Evolutionary conservation across 2,329 filamentous ascomycete genomes (phyloP).

Genomic region (Epichloe bromicola): DNA sequence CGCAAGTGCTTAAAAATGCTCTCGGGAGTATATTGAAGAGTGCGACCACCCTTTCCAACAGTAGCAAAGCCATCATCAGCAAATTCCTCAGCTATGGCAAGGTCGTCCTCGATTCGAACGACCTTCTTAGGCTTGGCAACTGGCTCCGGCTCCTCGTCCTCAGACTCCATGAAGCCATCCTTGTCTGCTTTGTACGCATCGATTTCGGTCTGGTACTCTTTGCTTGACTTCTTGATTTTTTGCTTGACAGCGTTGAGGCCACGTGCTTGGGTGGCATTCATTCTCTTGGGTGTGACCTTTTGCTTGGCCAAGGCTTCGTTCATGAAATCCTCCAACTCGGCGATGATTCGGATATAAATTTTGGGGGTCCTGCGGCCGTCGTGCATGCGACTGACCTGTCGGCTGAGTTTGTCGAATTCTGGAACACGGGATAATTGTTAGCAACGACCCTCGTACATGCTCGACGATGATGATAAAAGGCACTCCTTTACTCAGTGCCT

Average conservation of each 20-base stretch:
- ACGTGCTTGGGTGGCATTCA: constrained; percentile 91
- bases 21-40: constrained; percentile 86
- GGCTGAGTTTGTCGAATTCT: constrained; percentile 94
- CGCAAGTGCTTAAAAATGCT: constrained; percentile 96
- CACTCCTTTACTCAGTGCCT: neutral
- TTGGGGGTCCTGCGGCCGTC: constrained; percentile 73
- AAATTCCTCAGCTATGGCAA: constrained; percentile 35
- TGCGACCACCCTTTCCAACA: constrained; percentile 79
- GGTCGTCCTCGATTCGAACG: constrained; percentile 28
- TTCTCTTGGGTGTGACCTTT: constrained; percentile 93
- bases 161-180: constrained; percentile 76
- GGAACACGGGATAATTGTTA: constrained; percentile 7
- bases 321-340: constrained; percentile 88
- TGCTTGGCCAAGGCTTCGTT: constrained; percentile 91
- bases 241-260: constrained; percentile 96
- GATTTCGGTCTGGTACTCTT: constrained; percentile 80
- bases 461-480: neutral
- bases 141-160: constrained; percentile 56
- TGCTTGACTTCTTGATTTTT: constrained; percentile 95
- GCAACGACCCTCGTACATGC: neutral
- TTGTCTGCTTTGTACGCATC: constrained; percentile 78
- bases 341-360: constrained; percentile 81
- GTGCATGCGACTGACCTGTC: constrained; percentile 67
- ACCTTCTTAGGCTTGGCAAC: constrained; percentile 33
- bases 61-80: constrained; percentile 83